These are phyloP conservation scores for Arabidopsis hybrid DNA, from an alignment of 441 rosid genomes.

Conservation along the genomic window DNA sequence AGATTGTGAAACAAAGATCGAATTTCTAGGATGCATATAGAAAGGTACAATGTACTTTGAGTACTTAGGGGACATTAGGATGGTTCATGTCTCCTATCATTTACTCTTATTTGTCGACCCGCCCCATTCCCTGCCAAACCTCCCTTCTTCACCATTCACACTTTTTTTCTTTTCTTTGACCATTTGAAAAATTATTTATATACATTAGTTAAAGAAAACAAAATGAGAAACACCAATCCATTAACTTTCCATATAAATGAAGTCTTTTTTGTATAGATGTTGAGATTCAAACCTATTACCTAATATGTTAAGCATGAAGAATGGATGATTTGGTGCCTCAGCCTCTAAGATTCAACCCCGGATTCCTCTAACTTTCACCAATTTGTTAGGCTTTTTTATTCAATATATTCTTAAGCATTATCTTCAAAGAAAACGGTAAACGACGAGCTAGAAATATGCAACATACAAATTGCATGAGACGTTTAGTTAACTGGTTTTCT, in stretches of 20 bases:
- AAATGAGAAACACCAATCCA: not conserved
- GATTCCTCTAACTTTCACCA: slow-evolving; percentile 22
- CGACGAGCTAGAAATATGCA: slow-evolving; percentile 45
- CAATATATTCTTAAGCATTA: slow-evolving; percentile 23
- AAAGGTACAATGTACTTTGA: slow-evolving; percentile 48
- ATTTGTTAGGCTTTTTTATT: slow-evolving; percentile 19
- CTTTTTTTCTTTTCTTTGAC: slow-evolving; percentile 8
- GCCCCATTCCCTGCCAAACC: slow-evolving; percentile 50
- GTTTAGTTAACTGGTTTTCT: slow-evolving; percentile 37
- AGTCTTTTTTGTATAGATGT: not conserved
- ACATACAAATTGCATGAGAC: slow-evolving; percentile 44
- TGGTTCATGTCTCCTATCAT: slow-evolving; percentile 46
- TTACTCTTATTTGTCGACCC: slow-evolving; percentile 41
- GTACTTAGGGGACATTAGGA: slow-evolving; percentile 45
- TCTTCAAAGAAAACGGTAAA: slow-evolving; percentile 29
- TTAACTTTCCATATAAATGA: not conserved
- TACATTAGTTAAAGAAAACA: not conserved
- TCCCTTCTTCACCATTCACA: slow-evolving; percentile 45
- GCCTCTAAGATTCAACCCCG: slow-evolving; percentile 29
- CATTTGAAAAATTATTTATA: not conserved
- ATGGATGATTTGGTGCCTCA: slow-evolving; percentile 29
- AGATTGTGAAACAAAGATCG: slow-evolving; percentile 25
- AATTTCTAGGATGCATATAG: slow-evolving; percentile 20
- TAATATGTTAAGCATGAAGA: slow-evolving; percentile 39
- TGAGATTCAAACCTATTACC: slow-evolving; percentile 40